These are phyloP conservation scores for Thalassiosira hispida DNA, from an alignment of 352 stramenopile species.

Conservation along the genomic window DNA sequence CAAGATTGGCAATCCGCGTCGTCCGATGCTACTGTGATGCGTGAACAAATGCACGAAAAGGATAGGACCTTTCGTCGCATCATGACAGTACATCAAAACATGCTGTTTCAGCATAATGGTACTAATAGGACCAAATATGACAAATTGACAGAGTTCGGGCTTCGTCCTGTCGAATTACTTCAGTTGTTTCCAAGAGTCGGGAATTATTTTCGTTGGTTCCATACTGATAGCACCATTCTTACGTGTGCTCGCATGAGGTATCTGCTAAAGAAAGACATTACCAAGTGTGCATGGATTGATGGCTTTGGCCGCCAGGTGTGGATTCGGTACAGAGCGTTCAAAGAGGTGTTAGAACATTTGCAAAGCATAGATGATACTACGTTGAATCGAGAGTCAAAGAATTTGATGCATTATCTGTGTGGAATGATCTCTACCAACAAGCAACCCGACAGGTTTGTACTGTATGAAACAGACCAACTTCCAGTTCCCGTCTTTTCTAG, in stretches of 20 bases:
- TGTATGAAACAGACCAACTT: not conserved
- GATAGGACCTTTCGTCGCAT: no score
- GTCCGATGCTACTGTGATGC: no score
- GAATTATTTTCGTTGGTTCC: conserved; percentile 23
- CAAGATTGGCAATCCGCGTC: no score
- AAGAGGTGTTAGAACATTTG: conserved; percentile 10
- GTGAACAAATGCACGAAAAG: no score
- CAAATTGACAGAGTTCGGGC: conserved; percentile 13
- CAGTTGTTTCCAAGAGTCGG: conserved; percentile 9
- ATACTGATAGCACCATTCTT: not conserved
- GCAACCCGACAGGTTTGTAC: not conserved
- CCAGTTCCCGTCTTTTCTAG: conserved; percentile 50
- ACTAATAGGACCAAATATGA: conserved; percentile 4
- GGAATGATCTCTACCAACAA: no score
- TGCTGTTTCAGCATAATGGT: conserved; percentile 4
- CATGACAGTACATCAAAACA: not conserved
- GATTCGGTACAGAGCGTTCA: conserved; percentile 3
- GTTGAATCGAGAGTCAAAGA: not conserved
- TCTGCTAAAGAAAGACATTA: not conserved
- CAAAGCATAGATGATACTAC: not conserved
- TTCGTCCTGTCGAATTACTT: conserved; percentile 14
- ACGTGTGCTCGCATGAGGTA: not conserved
- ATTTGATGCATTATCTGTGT: no score
- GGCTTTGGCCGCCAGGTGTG: conserved; percentile 1
- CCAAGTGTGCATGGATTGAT: conserved; percentile 20